Evolutionary conservation across 345 rosid genomes (phyloP), one percentile per base, ranked within the genome.

Genomic region (Geranium rotundifolium): DNA sequence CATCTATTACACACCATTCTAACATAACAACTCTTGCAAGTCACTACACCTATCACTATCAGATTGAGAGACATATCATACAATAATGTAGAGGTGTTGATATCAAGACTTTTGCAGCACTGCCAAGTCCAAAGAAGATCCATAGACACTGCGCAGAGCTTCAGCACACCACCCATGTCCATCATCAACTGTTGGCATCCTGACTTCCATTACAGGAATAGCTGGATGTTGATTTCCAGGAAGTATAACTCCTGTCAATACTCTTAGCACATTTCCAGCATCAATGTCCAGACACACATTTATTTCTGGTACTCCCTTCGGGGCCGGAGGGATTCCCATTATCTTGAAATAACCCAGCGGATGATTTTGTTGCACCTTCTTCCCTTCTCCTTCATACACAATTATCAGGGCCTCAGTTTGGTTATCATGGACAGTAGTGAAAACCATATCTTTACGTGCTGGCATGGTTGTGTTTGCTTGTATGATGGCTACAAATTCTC

Each of bases 141-240:
- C 90, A 29, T 84, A 83, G 31, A 79, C 67, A 64, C 63, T 79
- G 73, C 72, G 65, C 52, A 92, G 78, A 57, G 90, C 95, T 61
- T 78, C 81, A 0, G 84, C 85, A 34, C 89, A 85, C 95, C 95
- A 89, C 37, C 91, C 93, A 60, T 89, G 93, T 34, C 96, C 93
- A 59, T 84, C 91, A 59, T 89, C 96, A 59, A 89, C 86, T 1
- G 86, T 87, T 0, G 96, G 98, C 98, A 92, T 79, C 78, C 95
- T 80, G 58, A 89, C 91, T 58, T 87, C 96, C 78, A 92, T 77
- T 17, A 85, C 74, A 6, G 96, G 93, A 69, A 77, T 77, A 18
- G 72, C 84, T 0, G 89, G 93, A 61, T 68, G 85, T 17, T 71
- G 81, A 7, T 63, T 65, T 7, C 91, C 90, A 0, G 93, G 91